Evolutionary conservation across 306 rosid species (phyloP), one percentile per base, ranked within the genome.

Genomic region (Echinosophora koreensis): DNA sequence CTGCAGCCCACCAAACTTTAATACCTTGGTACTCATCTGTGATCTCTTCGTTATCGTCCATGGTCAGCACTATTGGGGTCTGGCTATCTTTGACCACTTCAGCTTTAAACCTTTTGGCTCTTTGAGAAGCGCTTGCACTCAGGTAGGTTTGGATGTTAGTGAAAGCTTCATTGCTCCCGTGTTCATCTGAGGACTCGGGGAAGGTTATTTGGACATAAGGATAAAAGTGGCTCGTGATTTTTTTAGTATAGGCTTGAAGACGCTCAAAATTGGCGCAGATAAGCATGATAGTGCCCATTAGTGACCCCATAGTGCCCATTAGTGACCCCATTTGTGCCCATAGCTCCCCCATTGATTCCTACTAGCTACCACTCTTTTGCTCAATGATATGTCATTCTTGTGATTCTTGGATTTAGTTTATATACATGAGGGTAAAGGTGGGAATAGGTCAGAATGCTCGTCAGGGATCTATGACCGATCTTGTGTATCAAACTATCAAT

Each of bases 121-220:
- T n/a, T n/a, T n/a, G n/a, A n/a, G n/a, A n/a, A n/a, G n/a, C n/a
- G n/a, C n/a, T n/a, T n/a, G n/a, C 50, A 51, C 77, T 76, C 12
- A 88, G 80, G 61, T 86, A 92, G 11, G 74, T 74, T 44, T 80
- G 83, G 15, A 90, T 82, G 13, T 63, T 44, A 2, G 18, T 8
- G 59, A 74, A 87, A 5, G 87, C 85, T 12, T 88, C 91, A 6
- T 81, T 85, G 2, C 79, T 60, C 28, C 49, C 71, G 13, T 77
- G 10, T 8, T 84, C 87, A 0, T 73, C 78, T 5, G 86, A 9
- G 37, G 58, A 83, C 14, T 90, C 88, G 5, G 71, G 73, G 72
- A 88, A 88, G 63, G 73, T 80, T 12, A 90, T 89, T 13, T 83
- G 83, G 57, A 87, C 61, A 34, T 86, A 89, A 59, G 93, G 93